Evolutionary conservation across 2,329 filamentous ascomycete species (phyloP).

Genomic region (Parasarocladium wereldwijsianum): DNA sequence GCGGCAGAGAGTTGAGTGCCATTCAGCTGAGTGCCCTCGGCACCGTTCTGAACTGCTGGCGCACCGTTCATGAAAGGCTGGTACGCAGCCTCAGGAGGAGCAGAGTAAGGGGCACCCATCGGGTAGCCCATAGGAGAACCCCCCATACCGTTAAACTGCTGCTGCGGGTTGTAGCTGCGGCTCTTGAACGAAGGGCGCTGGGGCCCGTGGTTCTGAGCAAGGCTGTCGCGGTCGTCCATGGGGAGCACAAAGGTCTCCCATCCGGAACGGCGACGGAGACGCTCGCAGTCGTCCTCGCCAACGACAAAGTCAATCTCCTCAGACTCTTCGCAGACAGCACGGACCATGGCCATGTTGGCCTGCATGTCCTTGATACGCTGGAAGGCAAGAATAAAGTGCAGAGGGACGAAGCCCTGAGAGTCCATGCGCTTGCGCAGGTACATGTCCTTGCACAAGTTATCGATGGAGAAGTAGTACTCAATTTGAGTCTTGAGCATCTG

Average conservation of each 20-base stretch:
- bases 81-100: conserved; percentile 12
- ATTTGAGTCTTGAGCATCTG: conserved; percentile 36
- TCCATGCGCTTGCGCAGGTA: conserved; percentile 89
- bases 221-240: conserved; percentile 54
- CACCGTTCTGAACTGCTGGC: conserved; percentile 4
- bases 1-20: conserved; percentile 10
- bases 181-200: conserved; percentile 22
- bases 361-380: conserved; percentile 44
- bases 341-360: conserved; percentile 56
- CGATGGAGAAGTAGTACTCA: conserved; percentile 94
- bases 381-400: conserved; percentile 72
- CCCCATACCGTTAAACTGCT: conserved; percentile 15
- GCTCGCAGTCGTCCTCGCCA: conserved; percentile 64
- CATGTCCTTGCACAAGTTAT: conserved; percentile 88
- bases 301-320: conserved; percentile 58
- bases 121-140: conserved; percentile 10
- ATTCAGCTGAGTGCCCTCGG: conserved; percentile 3
- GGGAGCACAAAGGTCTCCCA: conserved; percentile 73
- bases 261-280: conserved; percentile 57
- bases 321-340: conserved; percentile 59
- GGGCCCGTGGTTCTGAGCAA: conserved; percentile 60
- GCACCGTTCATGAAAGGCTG: conserved; percentile 3
- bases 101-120: conserved; percentile 4
- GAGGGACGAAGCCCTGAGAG: conserved; percentile 75
- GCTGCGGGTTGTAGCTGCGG: conserved; percentile 12